Percentiles rank a stretch among this genome's conserved stretches.
Evolutionary conservation across 2,329 filamentous ascomycete species (phyloP).

Genomic region (Diaporthe eres): DNA sequence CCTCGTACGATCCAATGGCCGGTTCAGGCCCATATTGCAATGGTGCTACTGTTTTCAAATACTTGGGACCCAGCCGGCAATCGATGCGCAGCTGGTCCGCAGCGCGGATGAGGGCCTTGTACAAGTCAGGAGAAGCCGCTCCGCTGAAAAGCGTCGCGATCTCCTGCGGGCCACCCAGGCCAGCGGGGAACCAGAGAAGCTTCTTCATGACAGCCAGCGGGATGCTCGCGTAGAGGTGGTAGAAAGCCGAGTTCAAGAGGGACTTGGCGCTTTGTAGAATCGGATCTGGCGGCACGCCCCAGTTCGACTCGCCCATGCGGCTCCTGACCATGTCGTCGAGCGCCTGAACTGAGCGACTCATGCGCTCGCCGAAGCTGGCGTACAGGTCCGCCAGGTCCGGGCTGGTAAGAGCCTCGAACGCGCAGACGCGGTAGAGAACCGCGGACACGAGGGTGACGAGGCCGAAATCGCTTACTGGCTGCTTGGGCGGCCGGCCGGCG

Average conservation of each 20-base stretch:
- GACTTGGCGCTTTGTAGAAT: not conserved
- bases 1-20: not conserved
- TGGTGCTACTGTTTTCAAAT: not conserved
- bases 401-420: not conserved
- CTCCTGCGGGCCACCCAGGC: not conserved
- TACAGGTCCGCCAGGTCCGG: not conserved
- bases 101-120: not conserved
- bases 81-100: not conserved
- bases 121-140: not conserved
- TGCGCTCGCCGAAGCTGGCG: not conserved
- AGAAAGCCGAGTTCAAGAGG: not conserved
- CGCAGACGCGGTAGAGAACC: not conserved
- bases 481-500: not conserved
- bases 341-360: not conserved
- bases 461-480: not conserved
- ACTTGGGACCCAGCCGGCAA: not conserved
- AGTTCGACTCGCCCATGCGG: not conserved
- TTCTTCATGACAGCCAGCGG: not conserved
- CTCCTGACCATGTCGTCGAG: conserved; percentile 4
- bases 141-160: not conserved
- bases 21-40: not conserved
- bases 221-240: conserved; percentile 1
- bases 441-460: not conserved
- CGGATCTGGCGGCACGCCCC: not conserved
- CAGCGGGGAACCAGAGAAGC: not conserved